A percentile compares a stretch with the other conserved stretches of the same genome.
Evolutionary conservation across 139 green algal genomes (phyloP).

Genomic region (Chlamydomonas sp.): DNA sequence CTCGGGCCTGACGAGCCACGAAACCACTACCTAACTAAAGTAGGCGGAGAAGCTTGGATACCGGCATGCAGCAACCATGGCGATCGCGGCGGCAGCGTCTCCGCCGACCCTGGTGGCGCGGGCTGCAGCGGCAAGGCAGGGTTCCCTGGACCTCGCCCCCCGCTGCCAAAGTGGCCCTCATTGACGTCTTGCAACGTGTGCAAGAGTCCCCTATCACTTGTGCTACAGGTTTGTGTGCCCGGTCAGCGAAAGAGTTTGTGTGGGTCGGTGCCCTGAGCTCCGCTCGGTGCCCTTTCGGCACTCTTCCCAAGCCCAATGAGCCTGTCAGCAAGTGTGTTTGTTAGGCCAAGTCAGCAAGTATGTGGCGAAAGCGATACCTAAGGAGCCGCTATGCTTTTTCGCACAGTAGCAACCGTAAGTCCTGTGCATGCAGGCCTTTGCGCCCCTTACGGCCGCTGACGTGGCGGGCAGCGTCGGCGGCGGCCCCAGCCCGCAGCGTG

Average conservation of each 20-base stretch:
- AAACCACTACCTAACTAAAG: slow-evolving; percentile 50
- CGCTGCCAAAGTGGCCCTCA: neutral
- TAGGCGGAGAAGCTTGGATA: slow-evolving; percentile 28
- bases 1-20: neutral
- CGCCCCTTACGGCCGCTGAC: neutral
- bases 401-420: too few species aligned
- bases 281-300: too few species aligned
- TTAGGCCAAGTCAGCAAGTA: too few species aligned
- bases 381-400: too few species aligned
- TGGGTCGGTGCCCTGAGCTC: too few species aligned
- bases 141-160: neutral
- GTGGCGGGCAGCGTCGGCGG: neutral
- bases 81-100: too few species aligned
- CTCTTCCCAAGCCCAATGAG: too few species aligned
- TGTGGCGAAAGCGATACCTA: too few species aligned
- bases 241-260: too few species aligned
- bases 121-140: too few species aligned
- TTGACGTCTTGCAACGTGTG: slow-evolving; percentile 47
- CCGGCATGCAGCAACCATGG: neutral
- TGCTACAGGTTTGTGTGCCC: slow-evolving; percentile 61
- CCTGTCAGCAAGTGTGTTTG: too few species aligned
- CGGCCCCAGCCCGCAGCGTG: slow-evolving; percentile 8
- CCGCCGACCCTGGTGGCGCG: neutral
- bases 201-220: slow-evolving; percentile 43
- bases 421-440: too few species aligned